Evolutionary conservation across 148 eudicot genomes (phyloP).

Genomic region (Spergularia bocconei): DNA sequence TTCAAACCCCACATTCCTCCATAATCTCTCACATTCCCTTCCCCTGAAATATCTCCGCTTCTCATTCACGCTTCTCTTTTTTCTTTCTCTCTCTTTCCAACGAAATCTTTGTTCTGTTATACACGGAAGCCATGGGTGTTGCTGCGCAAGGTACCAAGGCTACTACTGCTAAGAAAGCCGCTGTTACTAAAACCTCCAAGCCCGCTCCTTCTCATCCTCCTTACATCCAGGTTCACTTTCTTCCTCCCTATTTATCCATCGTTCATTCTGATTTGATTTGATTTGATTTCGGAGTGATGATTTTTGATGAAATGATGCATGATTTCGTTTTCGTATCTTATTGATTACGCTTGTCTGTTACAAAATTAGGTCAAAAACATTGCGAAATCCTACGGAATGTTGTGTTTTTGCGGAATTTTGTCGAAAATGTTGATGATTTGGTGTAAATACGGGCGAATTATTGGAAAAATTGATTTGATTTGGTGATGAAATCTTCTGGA

Average conservation of each 20-base stretch:
- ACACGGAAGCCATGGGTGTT: slow-evolving; percentile 25
- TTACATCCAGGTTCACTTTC: slow-evolving; percentile 29
- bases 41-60: not conserved
- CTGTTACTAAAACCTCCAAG: slow-evolving; percentile 37
- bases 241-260: not conserved
- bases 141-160: slow-evolving; percentile 14
- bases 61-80: not conserved
- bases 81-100: slow-evolving; percentile 8
- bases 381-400: too few relatives aligned
- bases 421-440: too few relatives aligned
- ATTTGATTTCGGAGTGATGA: not conserved
- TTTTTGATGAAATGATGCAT: not conserved
- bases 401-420: too few relatives aligned
- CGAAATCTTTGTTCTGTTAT: not conserved
- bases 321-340: not conserved
- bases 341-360: too few relatives aligned
- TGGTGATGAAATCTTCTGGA: not conserved
- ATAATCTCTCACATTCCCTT: not conserved
- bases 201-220: slow-evolving; percentile 43
- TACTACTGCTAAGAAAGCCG: slow-evolving; percentile 28
- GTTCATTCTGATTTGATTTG: not conserved
- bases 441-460: too few relatives aligned
- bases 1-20: not conserved
- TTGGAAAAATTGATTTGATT: not conserved
- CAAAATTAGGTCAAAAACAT: too few relatives aligned